These are phyloP conservation scores for Avena insularis DNA, from an alignment of 176 grass and related monocot species.

Conservation along the genomic window DNA sequence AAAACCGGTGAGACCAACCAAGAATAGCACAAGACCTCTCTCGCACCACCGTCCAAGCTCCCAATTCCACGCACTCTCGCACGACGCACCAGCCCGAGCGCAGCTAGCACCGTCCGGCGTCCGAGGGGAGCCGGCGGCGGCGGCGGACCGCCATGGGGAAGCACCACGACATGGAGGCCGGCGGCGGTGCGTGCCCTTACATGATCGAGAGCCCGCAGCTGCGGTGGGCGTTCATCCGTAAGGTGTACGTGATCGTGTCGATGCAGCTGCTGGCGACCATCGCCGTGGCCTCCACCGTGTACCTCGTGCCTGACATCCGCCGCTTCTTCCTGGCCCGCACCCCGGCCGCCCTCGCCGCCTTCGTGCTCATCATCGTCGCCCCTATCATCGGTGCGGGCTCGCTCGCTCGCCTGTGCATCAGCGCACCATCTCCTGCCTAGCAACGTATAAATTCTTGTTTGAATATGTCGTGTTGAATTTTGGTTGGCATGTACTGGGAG, in stretches of 20 bases:
- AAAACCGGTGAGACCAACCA: no score
- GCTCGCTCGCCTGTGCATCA: neutral
- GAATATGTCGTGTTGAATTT: neutral
- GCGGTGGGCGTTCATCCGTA: slow-evolving; percentile 85
- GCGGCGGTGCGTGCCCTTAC: neutral
- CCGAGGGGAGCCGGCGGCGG: no score
- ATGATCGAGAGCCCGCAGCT: slow-evolving; percentile 68
- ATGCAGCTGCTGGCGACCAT: slow-evolving; percentile 59
- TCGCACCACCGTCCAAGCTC: no score
- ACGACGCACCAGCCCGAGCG: no score
- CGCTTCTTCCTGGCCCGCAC: slow-evolving; percentile 54
- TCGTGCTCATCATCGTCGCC: slow-evolving; percentile 48
- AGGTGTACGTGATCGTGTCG: slow-evolving; percentile 65
- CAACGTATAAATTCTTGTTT: neutral
- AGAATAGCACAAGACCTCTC: no score
- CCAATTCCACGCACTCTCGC: no score
- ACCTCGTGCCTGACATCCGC: slow-evolving; percentile 48
- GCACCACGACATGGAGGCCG: slow-evolving; percentile 41
- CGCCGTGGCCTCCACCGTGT: slow-evolving; percentile 45
- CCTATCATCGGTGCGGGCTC: slow-evolving; percentile 50
- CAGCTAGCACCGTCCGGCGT: no score
- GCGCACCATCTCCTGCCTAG: neutral
- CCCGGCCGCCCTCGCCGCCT: slow-evolving; percentile 47
- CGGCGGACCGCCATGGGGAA: slow-evolving; percentile 41
- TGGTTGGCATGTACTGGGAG: neutral